Conservation (phyloP, 2,329 filamentous ascomycete genomes). For the Exophiala oligosperma region DNA sequence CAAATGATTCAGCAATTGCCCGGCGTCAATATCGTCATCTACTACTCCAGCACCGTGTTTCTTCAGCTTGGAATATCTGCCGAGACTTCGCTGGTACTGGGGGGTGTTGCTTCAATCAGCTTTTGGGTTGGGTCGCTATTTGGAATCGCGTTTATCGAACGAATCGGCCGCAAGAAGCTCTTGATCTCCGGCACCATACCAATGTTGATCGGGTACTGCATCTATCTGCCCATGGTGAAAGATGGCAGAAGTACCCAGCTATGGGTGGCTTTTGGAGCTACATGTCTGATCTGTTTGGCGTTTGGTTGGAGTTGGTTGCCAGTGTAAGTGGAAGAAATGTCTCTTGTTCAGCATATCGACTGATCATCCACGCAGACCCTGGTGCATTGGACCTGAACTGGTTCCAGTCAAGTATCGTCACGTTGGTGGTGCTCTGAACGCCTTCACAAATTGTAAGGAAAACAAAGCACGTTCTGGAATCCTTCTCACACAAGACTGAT, state of each 20-base stretch:
- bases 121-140: conserved; percentile 15
- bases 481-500: conserved; percentile 8
- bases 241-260: conserved; percentile 9
- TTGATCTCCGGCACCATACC: conserved; percentile 61
- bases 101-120: conserved; percentile 8
- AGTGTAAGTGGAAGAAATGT: conserved; percentile 61
- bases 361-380: conserved; percentile 36
- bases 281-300: conserved; percentile 12
- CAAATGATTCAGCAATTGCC: conserved; percentile 16
- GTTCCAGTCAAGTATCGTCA: conserved; percentile 37
- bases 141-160: conserved; percentile 63
- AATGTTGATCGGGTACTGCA: conserved; percentile 9
- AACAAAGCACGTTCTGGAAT: conserved; percentile 55
- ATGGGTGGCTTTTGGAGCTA: conserved; percentile 17
- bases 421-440: conserved; percentile 34
- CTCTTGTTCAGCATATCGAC: conserved; percentile 43
- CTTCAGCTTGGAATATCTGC: conserved; percentile 13
- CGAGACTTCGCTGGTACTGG: conserved; percentile 1
- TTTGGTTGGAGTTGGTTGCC: conserved; percentile 49
- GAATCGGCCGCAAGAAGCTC: conserved; percentile 60
- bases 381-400: conserved; percentile 28
- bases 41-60: conserved; percentile 14
- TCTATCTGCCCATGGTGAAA: conserved; percentile 15
- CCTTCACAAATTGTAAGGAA: conserved; percentile 37
- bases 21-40: conserved; percentile 12